A percentile compares a stretch with the other conserved stretches of the same genome.
Conservation (phyloP, 441 rosid species). For the Erysimum cheiri region DNA sequence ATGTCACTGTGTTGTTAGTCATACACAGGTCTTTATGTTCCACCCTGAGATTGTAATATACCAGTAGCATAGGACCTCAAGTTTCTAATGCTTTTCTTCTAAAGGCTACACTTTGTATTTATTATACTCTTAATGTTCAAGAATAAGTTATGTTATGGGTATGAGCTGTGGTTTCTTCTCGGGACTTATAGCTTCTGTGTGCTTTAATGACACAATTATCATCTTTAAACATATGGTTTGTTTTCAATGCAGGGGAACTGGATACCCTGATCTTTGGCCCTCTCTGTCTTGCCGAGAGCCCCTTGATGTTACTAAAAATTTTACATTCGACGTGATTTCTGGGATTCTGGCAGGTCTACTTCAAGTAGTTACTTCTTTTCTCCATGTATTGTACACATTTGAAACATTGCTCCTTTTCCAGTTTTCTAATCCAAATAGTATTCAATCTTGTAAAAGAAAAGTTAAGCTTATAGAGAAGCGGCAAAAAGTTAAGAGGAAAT, state of each 20-base stretch:
- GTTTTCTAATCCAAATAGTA: neutral
- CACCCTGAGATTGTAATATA: neutral
- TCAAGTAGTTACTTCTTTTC: slow-evolving; percentile 19
- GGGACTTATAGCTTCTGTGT: neutral
- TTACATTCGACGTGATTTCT: slow-evolving; percentile 83
- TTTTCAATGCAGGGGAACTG: slow-evolving; percentile 35
- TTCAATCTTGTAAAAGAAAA: slow-evolving; percentile 1
- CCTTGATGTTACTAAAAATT: slow-evolving; percentile 85
- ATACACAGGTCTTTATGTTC: slow-evolving; percentile 6
- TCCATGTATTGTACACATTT: neutral
- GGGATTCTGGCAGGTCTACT: slow-evolving; percentile 81
- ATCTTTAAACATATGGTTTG: slow-evolving; percentile 36
- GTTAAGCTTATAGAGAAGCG: neutral
- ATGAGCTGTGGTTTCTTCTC: neutral
- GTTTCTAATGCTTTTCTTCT: neutral
- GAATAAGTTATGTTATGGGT: neutral
- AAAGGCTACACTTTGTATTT: slow-evolving; percentile 1
- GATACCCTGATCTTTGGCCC: slow-evolving; percentile 78
- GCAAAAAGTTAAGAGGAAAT: neutral
- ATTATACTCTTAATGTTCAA: neutral
- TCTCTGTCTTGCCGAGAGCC: slow-evolving; percentile 92
- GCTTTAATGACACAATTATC: neutral
- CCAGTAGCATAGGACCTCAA: neutral
- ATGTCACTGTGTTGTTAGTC: slow-evolving; percentile 3
- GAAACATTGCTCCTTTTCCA: slow-evolving; percentile 7